Base-by-base conservation (phyloP, 78 protist species). In the Polysphondylium violaceum region DNA sequence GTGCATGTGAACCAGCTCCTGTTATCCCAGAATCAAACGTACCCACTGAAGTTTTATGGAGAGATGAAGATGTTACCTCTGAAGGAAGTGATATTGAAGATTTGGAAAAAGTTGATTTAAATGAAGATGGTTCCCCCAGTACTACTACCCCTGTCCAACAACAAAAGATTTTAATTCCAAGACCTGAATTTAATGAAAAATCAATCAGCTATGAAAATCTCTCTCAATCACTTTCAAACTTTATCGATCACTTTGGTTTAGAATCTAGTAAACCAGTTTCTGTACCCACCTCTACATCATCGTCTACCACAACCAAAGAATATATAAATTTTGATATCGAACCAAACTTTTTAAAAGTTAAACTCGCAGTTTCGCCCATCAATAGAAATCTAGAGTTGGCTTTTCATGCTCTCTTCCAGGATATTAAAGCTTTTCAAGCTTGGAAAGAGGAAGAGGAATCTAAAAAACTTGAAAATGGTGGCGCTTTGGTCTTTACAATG, bases 81-180 rank as follows among this genome's bases (percentile, higher is more conserved):
- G 91, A 83, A 56, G 91, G 91, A 19, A 69, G 79, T 69, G 91
- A 83, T 33, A 83, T 69, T 40, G 88, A 65, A 47, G 77, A 79
- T 55, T 23, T 27, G 14, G 60, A 50, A 44, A 61, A 64, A 44
- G 63, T 50, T 43, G 44, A 78, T 29, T 33, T 23, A 51, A 53
- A 21, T 25, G 23, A 29, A 2, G 83, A 36, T 21, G n/a, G n/a
- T 31, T 3, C 2, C 6, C 0, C 31, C 16, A 6, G 7, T 0
- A 19, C 59, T 21, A 72, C 63, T 6, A 3, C 68, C 29, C 36
- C 59, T 36, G 25, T 4, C 23, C 19, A 19, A 29, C 29, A 60
- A 12, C 31, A 41, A 38, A 12, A 23, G n/a, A 51, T 38, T 8
- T 16, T 9, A 65, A 27, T 44, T 19, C 25, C 21, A 53, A 51